A percentile compares a stretch with the other conserved stretches of the same genome.
Evolutionary conservation across 768 basidiomycete species (phyloP).

Genomic region (Boletus pseudopeckii): DNA sequence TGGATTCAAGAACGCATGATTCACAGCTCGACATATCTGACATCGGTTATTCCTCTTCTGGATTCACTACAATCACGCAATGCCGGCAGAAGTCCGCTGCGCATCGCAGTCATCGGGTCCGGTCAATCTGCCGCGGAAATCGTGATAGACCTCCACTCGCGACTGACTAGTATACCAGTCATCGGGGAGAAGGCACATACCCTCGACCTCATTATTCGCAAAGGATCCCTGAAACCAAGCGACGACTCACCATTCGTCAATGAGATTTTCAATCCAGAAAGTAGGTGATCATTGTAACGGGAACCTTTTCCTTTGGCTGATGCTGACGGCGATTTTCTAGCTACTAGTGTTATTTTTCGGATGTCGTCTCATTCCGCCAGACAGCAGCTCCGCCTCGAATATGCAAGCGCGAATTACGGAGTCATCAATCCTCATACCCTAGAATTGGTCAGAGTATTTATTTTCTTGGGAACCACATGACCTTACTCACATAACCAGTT

Average conservation of each 20-base stretch:
- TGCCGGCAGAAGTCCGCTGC: slow-evolving; percentile 27
- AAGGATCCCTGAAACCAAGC: slow-evolving; percentile 47
- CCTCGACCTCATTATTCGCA: slow-evolving; percentile 50
- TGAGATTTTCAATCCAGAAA: slow-evolving; percentile 50
- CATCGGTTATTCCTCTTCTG: slow-evolving; percentile 37
- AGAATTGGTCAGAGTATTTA: slow-evolving; percentile 33
- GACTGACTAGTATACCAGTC: slow-evolving; percentile 34
- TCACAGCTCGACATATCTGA: slow-evolving; percentile 44
- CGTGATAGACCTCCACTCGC: slow-evolving; percentile 41
- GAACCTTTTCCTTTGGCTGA: background rate
- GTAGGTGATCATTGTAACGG: slow-evolving; percentile 26
- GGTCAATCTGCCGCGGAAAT: slow-evolving; percentile 50
- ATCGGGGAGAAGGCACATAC: slow-evolving; percentile 30
- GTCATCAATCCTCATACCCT: slow-evolving; percentile 49
- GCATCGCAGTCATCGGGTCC: slow-evolving; percentile 45
- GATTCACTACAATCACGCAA: slow-evolving; percentile 19
- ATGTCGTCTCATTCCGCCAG: slow-evolving; percentile 36
- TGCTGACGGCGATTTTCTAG: slow-evolving; percentile 20
- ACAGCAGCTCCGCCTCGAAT: slow-evolving; percentile 39
- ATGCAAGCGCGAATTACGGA: slow-evolving; percentile 50
- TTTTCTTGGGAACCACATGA: background rate
- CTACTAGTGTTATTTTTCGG: slow-evolving; percentile 40
- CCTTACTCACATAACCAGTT: slow-evolving; percentile 31
- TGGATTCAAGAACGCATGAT: slow-evolving; percentile 35
- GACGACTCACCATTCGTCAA: slow-evolving; percentile 54